A percentile compares a stretch with the other conserved stretches of the same genome.
Evolutionary conservation across 2,329 filamentous ascomycete species (phyloP).

Genomic region (Nothophoma quercina): DNA sequence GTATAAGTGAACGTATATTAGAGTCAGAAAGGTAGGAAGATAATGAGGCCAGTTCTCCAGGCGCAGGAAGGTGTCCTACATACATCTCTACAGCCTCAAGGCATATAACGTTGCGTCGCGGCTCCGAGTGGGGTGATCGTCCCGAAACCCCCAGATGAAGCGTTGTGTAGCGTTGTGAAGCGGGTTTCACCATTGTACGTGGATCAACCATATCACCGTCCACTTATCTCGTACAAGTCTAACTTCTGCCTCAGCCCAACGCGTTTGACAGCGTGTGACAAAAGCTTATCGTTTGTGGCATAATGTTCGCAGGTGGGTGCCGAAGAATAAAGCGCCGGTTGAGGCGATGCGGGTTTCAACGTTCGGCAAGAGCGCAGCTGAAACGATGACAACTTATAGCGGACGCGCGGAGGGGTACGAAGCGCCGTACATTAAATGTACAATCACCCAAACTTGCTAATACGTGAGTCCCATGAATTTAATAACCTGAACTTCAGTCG

Average conservation of each 20-base stretch:
- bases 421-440: not conserved
- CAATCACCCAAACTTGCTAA: no score
- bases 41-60: conserved; percentile 1
- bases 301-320: not conserved
- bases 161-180: not conserved
- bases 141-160: conserved; percentile 13
- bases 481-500: no score
- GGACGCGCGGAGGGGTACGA: not conserved
- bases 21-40: not conserved
- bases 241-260: not conserved
- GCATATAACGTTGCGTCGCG: not conserved
- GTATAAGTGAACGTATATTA: not conserved
- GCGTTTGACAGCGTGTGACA: conserved; percentile 4
- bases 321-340: not conserved
- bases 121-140: not conserved
- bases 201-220: not conserved
- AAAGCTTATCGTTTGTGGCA: not conserved
- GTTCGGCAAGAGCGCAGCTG: not conserved
- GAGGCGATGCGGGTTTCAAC: not conserved
- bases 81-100: not conserved
- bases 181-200: not conserved
- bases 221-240: not conserved
- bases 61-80: not conserved
- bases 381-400: not conserved
- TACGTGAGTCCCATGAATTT: no score